These are phyloP conservation scores for Trametes meyenii DNA, from an alignment of 768 basidiomycete genomes.

Conservation along the genomic window DNA sequence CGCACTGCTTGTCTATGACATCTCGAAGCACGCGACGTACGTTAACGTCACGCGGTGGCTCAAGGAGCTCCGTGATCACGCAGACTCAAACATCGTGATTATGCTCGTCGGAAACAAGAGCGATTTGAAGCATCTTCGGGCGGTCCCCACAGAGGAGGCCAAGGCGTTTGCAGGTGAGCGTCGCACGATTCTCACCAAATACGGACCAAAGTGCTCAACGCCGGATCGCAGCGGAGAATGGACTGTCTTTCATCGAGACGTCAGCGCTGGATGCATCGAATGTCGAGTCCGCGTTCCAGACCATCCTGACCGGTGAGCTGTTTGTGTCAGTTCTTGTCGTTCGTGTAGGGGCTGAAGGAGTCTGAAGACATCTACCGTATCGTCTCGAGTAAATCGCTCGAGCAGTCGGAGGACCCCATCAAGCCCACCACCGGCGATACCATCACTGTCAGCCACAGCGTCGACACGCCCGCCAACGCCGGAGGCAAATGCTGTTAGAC, in stretches of 20 bases:
- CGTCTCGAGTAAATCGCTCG: constrained; percentile 93
- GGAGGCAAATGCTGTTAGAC: constrained; percentile 66
- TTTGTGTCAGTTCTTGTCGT: constrained; percentile 10
- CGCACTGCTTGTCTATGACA: constrained; percentile 91
- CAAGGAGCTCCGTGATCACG: constrained; percentile 96
- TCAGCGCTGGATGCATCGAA: constrained; percentile 99
- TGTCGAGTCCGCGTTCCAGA: constrained; percentile 97
- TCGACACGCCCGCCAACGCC: constrained; percentile 60
- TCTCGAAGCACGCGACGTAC: constrained; percentile 92
- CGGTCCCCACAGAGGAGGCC: constrained; percentile 97
- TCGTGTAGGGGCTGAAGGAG: neutral
- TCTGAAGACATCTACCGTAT: constrained; percentile 92
- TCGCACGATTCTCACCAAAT: neutral
- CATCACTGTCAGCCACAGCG: constrained; percentile 81
- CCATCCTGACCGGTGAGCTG: constrained; percentile 81
- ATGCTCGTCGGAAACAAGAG: constrained; percentile 49
- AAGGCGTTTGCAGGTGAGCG: constrained; percentile 82
- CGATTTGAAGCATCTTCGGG: constrained; percentile 96
- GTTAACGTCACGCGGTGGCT: constrained; percentile 94
- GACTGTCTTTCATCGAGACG: constrained; percentile 95
- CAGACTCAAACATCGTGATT: constrained; percentile 53
- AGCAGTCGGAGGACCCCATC: constrained; percentile 78
- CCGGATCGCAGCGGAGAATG: constrained; percentile 74
- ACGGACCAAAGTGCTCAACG: neutral
- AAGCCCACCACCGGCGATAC: constrained; percentile 80